Conservation (phyloP, 495 filamentous ascomycete genomes). For the Daldinia concentrica region DNA sequence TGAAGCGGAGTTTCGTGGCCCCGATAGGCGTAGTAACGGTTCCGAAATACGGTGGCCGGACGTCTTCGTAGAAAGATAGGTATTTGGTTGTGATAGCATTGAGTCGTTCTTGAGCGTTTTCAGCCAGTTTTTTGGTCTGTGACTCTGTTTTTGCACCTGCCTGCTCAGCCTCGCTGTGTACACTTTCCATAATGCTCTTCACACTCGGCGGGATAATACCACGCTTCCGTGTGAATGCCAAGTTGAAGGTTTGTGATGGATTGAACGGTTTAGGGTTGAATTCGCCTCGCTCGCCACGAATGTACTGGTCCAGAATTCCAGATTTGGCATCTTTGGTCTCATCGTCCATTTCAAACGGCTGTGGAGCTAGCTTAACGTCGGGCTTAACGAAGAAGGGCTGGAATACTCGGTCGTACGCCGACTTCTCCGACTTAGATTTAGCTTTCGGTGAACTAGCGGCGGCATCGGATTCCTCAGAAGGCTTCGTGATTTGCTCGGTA, state of each 20-base stretch:
- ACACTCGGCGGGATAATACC: conserved; percentile 66
- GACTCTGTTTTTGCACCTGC: conserved; percentile 50
- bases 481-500: conserved; percentile 44
- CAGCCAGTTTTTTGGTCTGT: conserved; percentile 55
- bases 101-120: conserved; percentile 62
- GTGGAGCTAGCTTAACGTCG: conserved; percentile 68
- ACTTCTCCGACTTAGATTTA: conserved; percentile 48
- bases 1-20: conserved; percentile 54
- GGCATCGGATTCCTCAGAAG: conserved; percentile 17
- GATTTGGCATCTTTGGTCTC: conserved; percentile 64
- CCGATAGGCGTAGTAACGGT: conserved; percentile 71
- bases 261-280: conserved; percentile 56
- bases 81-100: conserved; percentile 75
- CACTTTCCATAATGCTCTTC: conserved; percentile 69
- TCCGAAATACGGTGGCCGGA: conserved; percentile 88
- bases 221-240: conserved; percentile 62
- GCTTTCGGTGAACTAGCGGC: conserved; percentile 24
- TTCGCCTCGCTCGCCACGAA: conserved; percentile 49
- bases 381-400: conserved; percentile 79
- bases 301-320: conserved; percentile 55
- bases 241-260: conserved; percentile 65
- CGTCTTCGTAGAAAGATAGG: conserved; percentile 84
- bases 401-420: conserved; percentile 77
- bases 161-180: conserved; percentile 41
- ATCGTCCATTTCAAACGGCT: conserved; percentile 61